Conservation (phyloP, 768 basidiomycete genomes). For the Astraeus odoratus region DNA sequence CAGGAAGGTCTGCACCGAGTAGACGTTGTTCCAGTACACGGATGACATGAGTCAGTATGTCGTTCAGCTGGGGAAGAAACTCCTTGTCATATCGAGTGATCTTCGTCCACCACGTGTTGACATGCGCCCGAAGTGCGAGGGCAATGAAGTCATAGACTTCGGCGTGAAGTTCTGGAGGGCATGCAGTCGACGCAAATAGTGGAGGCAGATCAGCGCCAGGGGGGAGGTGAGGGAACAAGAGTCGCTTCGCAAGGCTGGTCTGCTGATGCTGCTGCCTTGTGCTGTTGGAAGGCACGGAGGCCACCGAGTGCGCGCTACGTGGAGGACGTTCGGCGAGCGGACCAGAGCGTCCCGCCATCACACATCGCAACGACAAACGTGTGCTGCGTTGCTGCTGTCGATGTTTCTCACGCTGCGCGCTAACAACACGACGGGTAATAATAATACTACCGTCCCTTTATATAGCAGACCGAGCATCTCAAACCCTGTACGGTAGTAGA, state of each 20-base stretch:
- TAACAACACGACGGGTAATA: no score
- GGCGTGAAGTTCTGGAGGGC: conserved; percentile 49
- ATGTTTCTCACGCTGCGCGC: no score
- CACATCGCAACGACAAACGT: conserved; percentile 1
- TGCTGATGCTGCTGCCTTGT: conserved; percentile 17
- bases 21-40: conserved; percentile 55
- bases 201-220: conserved; percentile 43
- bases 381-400: no score
- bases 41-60: conserved; percentile 50
- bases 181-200: conserved; percentile 39
- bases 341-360: conserved; percentile 3
- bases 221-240: conserved; percentile 53
- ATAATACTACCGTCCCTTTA: not conserved
- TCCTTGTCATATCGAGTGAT: conserved; percentile 80
- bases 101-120: conserved; percentile 83
- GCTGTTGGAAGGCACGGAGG: conserved; percentile 17
- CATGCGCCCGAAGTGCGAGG: conserved; percentile 68
- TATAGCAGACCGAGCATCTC: no score
- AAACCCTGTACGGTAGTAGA: no score
- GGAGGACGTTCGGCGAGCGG: conserved; percentile 10
- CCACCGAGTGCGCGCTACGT: conserved; percentile 13
- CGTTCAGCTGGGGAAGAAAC: conserved; percentile 65
- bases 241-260: conserved; percentile 43
- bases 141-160: conserved; percentile 68
- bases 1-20: conserved; percentile 46